Evolutionary conservation across 2,329 filamentous ascomycete species (phyloP), one percentile per base, ranked within the genome.

Genomic region (Trichoderma citrinoviride): DNA sequence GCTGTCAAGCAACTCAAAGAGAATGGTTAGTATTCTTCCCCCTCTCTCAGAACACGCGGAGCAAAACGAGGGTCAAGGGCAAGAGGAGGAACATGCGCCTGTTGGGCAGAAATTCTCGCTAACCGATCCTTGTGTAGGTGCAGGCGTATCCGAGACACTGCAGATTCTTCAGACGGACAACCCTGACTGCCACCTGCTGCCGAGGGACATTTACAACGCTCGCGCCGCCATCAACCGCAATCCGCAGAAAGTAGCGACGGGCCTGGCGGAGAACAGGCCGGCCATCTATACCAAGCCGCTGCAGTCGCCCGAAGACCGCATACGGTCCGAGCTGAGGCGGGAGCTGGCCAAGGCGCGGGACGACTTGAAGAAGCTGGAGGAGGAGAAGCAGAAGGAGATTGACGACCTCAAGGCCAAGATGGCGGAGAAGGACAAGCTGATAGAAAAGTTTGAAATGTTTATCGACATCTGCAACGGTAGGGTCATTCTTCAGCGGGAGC

Each of bases 381-480:
- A 84, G 46, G 84, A 87, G 4, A 84, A 78, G 61, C 78, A 83
- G 65, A 85, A 86, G 65, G 82, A 87, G 70, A 81, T 89, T 47
- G 85, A 85, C 17, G 80, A 81, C 1, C 75, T 89, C 64, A 85
- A 86, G 70, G 79, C 81, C 63, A 81, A 86, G 70, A 74, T 93
- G 17, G 83, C 82, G 46, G 85, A 89, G 66, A 88, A 88, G 74
- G 84, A 88, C 66, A 81, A 82, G 70, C 81, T 84, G 66, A 89
- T 89, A 63, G 75, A 82, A 67, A 86, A 84, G 71, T 89, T 88
- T 69, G 86, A 89, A 75, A 87, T 87, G 82, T 89, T 89, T 61
- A 88, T 89, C 70, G 87, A 89, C 73, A 87, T 89, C 62, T 89
- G 86, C 73, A 89, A 89, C 70, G 81, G 87, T 72, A 79, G 87